Conservation (phyloP, 129 eudicot genomes). For the Flaveria trinervia region DNA sequence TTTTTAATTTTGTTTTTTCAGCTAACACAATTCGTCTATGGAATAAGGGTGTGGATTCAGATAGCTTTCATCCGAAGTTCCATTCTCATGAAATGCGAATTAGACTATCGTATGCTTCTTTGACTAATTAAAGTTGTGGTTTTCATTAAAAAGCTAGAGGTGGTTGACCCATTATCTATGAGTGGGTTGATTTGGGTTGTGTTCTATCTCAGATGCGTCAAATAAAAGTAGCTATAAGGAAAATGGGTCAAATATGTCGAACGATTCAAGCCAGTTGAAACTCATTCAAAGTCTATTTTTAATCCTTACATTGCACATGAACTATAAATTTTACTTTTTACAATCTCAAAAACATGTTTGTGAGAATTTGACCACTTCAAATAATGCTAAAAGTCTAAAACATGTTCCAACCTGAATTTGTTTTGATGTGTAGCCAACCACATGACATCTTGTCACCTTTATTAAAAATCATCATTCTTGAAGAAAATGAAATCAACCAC, state of each 20-base stretch:
- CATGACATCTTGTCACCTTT: neutral
- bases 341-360: neutral
- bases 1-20: constrained; percentile 32
- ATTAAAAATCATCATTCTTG: neutral
- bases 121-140: neutral
- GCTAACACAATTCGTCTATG: constrained; percentile 87
- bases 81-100: constrained; percentile 86
- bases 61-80: constrained; percentile 85
- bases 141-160: constrained; percentile 5
- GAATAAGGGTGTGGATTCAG: constrained; percentile 99
- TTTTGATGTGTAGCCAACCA: neutral
- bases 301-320: neutral
- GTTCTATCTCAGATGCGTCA: neutral
- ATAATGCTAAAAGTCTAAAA: neutral
- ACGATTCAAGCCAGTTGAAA: neutral
- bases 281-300: neutral
- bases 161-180: neutral
- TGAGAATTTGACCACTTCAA: neutral
- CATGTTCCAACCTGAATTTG: neutral
- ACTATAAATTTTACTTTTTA: neutral
- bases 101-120: constrained; percentile 58
- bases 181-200: neutral
- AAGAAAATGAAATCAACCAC: neutral
- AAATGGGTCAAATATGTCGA: neutral
- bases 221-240: neutral